These are phyloP conservation scores for Colletotrichum abscissum DNA, from an alignment of 2,329 filamentous ascomycete genomes.

Conservation along the genomic window DNA sequence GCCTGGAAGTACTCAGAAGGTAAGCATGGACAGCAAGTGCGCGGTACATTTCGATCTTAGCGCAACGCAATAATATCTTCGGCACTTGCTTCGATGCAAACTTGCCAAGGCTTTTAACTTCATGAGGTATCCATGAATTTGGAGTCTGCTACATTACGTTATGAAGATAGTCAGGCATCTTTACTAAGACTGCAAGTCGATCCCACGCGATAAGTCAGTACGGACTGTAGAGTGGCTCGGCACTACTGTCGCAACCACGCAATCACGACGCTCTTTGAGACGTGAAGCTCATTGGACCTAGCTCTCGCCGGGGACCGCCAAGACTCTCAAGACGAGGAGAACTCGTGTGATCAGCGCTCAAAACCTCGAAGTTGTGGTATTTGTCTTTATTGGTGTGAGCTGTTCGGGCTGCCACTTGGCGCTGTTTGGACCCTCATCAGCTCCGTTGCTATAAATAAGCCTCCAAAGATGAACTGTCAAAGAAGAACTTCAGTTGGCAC, in stretches of 20 bases:
- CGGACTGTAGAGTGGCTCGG: conserved; percentile 6
- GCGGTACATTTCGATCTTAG: no score
- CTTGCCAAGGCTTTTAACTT: not conserved
- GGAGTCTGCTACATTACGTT: not conserved
- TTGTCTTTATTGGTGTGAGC: not conserved
- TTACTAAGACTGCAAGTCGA: not conserved
- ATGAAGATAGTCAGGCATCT: not conserved
- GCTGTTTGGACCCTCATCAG: not conserved
- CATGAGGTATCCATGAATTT: not conserved
- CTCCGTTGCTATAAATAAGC: conserved; percentile 18
- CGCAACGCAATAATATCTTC: not conserved
- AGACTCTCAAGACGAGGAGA: not conserved
- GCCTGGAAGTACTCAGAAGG: no score
- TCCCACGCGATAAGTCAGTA: not conserved
- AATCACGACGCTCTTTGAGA: not conserved
- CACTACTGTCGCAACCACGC: not conserved
- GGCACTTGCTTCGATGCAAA: not conserved
- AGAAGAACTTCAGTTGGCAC: not conserved
- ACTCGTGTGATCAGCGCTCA: not conserved
- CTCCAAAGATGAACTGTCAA: not conserved
- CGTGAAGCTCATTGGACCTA: not conserved
- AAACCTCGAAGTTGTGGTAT: not conserved
- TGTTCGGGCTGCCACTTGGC: not conserved
- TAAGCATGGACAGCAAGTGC: not conserved
- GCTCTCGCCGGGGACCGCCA: not conserved